These are phyloP conservation scores for Iris macrosiphon DNA, from an alignment of 106 monocot genomes.

Conservation along the genomic window DNA sequence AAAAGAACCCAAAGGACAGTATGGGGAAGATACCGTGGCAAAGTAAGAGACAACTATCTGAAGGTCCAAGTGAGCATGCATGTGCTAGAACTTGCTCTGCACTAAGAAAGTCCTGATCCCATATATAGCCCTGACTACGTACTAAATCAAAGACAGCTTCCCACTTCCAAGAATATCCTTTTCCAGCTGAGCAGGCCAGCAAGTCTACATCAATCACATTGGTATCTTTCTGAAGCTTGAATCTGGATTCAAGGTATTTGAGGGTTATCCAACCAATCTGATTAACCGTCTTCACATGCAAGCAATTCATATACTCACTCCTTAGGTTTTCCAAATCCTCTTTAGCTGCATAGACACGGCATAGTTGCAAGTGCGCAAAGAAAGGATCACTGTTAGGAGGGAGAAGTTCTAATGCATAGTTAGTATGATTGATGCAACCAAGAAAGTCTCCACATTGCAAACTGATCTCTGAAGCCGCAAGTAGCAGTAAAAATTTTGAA, in stretches of 20 bases:
- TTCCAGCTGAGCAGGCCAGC: constrained; percentile 13
- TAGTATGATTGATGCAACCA: constrained; percentile 30
- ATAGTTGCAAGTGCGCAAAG: constrained; percentile 80
- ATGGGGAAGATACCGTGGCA: constrained; percentile 60
- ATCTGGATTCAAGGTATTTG: constrained; percentile 69
- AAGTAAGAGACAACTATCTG: constrained; percentile 79
- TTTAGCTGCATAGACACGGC: constrained; percentile 60
- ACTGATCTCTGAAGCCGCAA: constrained; percentile 74
- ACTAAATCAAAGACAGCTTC: constrained; percentile 48
- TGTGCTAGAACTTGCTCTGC: constrained; percentile 60
- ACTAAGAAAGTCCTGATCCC: constrained; percentile 47
- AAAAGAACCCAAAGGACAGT: no score
- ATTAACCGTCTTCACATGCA: constrained; percentile 40
- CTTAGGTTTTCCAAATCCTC: constrained; percentile 33
- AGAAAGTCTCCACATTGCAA: constrained; percentile 55
- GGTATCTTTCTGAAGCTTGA: constrained; percentile 26
- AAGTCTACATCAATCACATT: constrained; percentile 26
- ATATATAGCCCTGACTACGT: constrained; percentile 40
- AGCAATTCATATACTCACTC: constrained; percentile 64
- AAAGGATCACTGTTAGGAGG: constrained; percentile 29
- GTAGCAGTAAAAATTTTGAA: constrained; percentile 53
- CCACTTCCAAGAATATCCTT: constrained; percentile 44
- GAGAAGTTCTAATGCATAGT: constrained; percentile 34
- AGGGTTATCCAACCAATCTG: constrained; percentile 76
- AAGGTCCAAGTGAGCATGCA: constrained; percentile 30